Base-by-base conservation (phyloP, 2,329 filamentous ascomycete species). In the Ceratocystis huliohia region DNA sequence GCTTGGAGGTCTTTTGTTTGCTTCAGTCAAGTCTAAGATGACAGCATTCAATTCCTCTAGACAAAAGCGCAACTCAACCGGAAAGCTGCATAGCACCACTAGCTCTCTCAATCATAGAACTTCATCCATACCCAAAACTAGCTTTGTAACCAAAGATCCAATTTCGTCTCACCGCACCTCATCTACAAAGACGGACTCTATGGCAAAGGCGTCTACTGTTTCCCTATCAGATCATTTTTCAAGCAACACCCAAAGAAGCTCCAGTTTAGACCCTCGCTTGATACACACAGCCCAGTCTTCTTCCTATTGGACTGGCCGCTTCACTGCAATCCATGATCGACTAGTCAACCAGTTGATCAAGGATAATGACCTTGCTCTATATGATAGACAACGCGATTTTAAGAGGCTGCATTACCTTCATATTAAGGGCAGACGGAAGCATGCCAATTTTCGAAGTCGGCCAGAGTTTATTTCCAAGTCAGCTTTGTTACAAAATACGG, bases 231-330 rank as follows among this genome's bases (percentile, higher is more conserved):
- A 25, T 37, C 56, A 33, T 15, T 17, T 13, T 13, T 33, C 48
- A 37, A 20, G n/a, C 20, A 41, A 25, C 53, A 33, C 56, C 25
- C 41, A 45, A 20, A 25, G 48, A 13, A 61, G 53, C 41, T 4
- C 13, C 17, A 41, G 17, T 17, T 65, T 69, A 37, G 69, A 75
- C 8, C 72, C 71, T 1, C 70, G 70, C 1, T 72, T 74, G 1
- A 73, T 84, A 15, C 72, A 72, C 63, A 74, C 72, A 0, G 77
- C 80, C 1, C 78, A 81, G 70, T 74, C 78, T 5, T 77, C 79
- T 1, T 73, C 76, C 2, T 87, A 85, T 73, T 88, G 85, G 85
- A 76, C 79, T 10, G 85, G 85, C 20, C 82, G 85, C 48, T 86
- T 87, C 71, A 75, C 79, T 63, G 75, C 82, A 1, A 73, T 86